Evolutionary conservation across 1,284 basidiomycete species (phyloP).

Genomic region (Ustilago hordei): DNA sequence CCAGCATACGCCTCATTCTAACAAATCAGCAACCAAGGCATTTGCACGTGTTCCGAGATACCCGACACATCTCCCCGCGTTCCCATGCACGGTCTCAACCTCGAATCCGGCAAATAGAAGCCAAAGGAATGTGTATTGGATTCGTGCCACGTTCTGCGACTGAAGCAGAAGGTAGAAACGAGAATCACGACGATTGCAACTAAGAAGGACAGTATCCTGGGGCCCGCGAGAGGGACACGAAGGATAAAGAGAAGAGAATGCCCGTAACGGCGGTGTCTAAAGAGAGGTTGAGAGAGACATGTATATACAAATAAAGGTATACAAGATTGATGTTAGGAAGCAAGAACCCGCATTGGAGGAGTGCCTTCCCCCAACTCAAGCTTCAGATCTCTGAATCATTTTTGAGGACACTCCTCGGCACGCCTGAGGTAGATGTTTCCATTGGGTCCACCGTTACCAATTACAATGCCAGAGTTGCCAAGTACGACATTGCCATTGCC

Average conservation of each 20-base stretch:
- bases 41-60: neutral
- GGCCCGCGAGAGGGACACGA: neutral
- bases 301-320: neutral
- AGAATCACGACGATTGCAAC: neutral
- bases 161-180: neutral
- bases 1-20: neutral
- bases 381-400: neutral
- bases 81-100: neutral
- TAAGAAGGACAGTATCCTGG: slow-evolving; percentile 2
- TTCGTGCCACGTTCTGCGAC: slow-evolving; percentile 7
- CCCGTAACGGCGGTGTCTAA: neutral
- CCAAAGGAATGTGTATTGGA: slow-evolving; percentile 15
- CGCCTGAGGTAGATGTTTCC: slow-evolving; percentile 31
- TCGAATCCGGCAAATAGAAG: neutral
- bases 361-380: neutral
- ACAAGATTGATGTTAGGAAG: neutral
- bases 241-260: neutral
- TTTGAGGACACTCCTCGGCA: neutral
- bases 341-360: neutral
- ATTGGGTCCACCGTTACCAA: slow-evolving; percentile 20
- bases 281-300: neutral
- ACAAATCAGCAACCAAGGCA: neutral
- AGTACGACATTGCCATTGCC: slow-evolving; percentile 26
- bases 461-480: slow-evolving; percentile 16
- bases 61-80: neutral